A percentile compares a stretch with the other conserved stretches of the same genome.
Evolutionary conservation across 1,284 basidiomycete species (phyloP).

Genomic region (Ceraceosorus guamensis): DNA sequence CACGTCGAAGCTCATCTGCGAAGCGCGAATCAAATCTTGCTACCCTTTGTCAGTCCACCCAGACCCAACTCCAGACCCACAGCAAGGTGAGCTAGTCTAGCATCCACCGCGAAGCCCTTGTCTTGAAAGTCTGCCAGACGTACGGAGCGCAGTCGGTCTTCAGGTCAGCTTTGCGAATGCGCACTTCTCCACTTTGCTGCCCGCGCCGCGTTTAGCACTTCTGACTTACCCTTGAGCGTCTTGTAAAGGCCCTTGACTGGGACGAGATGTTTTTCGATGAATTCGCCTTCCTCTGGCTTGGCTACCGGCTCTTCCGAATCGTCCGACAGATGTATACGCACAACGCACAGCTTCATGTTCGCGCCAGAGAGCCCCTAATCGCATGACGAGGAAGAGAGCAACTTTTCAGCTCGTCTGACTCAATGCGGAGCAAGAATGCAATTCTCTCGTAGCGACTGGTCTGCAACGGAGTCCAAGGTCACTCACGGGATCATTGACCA

Average conservation of each 20-base stretch:
- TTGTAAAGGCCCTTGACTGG: constrained; percentile 29
- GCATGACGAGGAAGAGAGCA: not conserved
- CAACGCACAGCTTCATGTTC: constrained; percentile 41
- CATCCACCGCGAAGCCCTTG: constrained; percentile 37
- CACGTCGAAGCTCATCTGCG: no score
- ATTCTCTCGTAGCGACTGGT: not conserved
- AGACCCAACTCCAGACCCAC: constrained; percentile 28
- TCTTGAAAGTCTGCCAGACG: constrained; percentile 27
- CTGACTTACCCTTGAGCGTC: constrained; percentile 26
- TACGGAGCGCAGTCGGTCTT: not conserved
- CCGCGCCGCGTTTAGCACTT: not conserved
- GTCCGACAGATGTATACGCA: constrained; percentile 35
- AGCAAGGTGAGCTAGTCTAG: constrained; percentile 41
- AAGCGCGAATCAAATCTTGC: not conserved
- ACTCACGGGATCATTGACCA: constrained; percentile 36
- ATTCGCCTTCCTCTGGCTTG: constrained; percentile 45
- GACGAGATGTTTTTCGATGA: constrained; percentile 43
- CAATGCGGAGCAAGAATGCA: not conserved
- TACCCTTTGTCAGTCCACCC: not conserved
- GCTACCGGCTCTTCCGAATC: constrained; percentile 42
- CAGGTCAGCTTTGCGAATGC: not conserved
- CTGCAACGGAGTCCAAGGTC: not conserved
- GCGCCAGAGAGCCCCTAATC: constrained; percentile 31
- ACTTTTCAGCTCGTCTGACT: no score
- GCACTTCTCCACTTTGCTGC: not conserved